phyloP scores from a whole-genome alignment of 306 rosid genomes.

The Hippophae gyantsensis region DNA sequence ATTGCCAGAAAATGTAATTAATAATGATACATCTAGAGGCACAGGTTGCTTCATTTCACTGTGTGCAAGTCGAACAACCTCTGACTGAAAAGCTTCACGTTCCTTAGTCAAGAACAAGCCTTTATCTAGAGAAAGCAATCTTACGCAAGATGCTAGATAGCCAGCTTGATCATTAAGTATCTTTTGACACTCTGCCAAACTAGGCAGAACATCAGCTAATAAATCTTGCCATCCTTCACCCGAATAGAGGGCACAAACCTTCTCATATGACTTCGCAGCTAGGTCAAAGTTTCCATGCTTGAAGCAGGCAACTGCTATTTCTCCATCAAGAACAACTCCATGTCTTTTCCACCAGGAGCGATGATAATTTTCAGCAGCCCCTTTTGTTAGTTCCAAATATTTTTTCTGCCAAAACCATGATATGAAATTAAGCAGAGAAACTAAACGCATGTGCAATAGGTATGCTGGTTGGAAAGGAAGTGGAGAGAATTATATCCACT shows the following conservation, averaged over 20 bases:
- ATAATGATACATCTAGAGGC: constrained; percentile 86
- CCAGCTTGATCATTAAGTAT: constrained; percentile 91
- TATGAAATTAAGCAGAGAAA: constrained; percentile 6
- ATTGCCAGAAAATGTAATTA: constrained; percentile 89
- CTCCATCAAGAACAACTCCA: constrained; percentile 99
- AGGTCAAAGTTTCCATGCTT: constrained; percentile 75
- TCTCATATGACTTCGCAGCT: constrained; percentile 98
- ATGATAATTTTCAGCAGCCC: constrained; percentile 92
- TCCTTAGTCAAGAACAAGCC: constrained; percentile 76
- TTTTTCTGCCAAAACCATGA: constrained; percentile 58
- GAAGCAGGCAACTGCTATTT: constrained; percentile 82
- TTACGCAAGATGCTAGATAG: constrained; percentile 90
- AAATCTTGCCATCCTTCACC: constrained; percentile 98
- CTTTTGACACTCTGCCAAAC: constrained; percentile 92
- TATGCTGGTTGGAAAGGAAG: constrained; percentile 6
- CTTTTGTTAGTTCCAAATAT: constrained; percentile 85
- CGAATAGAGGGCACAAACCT: constrained; percentile 86
- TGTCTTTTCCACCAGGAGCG: constrained; percentile 98
- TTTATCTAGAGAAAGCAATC: constrained; percentile 88
- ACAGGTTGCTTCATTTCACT: constrained; percentile 96
- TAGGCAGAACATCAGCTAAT: constrained; percentile 91
- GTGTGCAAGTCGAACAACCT: constrained; percentile 78
- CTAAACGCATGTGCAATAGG: not conserved
- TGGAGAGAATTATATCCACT: constrained; percentile 11
- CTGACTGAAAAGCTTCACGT: constrained; percentile 86